These are phyloP conservation scores for Bremia lactucae DNA, from an alignment of 352 stramenopile genomes.

Conservation along the genomic window DNA sequence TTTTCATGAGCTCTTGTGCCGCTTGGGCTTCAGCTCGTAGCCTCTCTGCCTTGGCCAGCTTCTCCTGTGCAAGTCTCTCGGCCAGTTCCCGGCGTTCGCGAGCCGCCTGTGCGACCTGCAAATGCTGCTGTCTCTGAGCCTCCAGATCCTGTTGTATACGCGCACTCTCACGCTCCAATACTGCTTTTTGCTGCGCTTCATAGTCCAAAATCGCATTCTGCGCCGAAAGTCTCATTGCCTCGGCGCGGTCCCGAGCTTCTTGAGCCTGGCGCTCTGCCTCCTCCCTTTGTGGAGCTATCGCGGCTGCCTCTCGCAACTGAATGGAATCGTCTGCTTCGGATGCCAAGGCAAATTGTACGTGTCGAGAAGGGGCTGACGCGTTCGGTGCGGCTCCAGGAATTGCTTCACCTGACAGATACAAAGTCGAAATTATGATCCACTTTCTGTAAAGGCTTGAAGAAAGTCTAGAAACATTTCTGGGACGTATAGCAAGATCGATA, in stretches of 20 bases:
- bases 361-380: slow-evolving; percentile 5
- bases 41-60: slow-evolving; percentile 39
- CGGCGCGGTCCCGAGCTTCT: slow-evolving; percentile 53
- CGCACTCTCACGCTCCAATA: slow-evolving; percentile 46
- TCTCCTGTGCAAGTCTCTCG: slow-evolving; percentile 43
- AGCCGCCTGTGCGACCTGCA: slow-evolving; percentile 42
- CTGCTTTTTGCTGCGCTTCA: slow-evolving; percentile 48
- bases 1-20: slow-evolving; percentile 47
- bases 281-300: slow-evolving; percentile 32
- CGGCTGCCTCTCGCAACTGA: slow-evolving; percentile 34
- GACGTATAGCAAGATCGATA: slow-evolving; percentile 3
- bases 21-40: slow-evolving; percentile 40
- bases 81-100: slow-evolving; percentile 40
- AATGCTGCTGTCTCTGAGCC: slow-evolving; percentile 44
- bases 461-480: background rate
- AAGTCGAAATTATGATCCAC: slow-evolving; percentile 2
- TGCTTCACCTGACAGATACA: slow-evolving; percentile 8
- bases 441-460: slow-evolving; percentile 1
- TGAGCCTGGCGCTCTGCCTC: slow-evolving; percentile 48
- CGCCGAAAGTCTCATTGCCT: slow-evolving; percentile 49
- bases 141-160: slow-evolving; percentile 53
- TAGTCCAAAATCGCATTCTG: slow-evolving; percentile 51
- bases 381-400: slow-evolving; percentile 11
- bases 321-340: slow-evolving; percentile 19
- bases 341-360: slow-evolving; percentile 12